Percentiles rank a stretch among this genome's conserved stretches.
phyloP scores from a whole-genome alignment of 768 basidiomycete genomes.

The Candolleomyces eurysporus region DNA sequence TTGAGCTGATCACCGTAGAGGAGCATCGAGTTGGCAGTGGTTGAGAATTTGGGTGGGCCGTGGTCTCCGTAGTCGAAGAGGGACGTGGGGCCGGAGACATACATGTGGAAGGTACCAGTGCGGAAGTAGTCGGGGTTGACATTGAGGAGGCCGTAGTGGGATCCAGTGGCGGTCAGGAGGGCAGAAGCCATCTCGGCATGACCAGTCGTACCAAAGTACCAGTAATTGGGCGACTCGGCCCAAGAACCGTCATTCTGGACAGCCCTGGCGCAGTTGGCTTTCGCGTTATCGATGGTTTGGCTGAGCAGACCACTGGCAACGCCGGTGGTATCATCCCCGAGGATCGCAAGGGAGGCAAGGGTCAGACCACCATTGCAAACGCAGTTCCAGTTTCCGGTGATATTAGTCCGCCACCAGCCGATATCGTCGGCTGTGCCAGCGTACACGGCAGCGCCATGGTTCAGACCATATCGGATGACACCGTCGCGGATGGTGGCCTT shows the following conservation, averaged over 20 bases:
- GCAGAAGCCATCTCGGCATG: constrained; percentile 87
- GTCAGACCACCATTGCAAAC: constrained; percentile 92
- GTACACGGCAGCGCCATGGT: constrained; percentile 57
- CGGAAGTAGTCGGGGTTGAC: constrained; percentile 67
- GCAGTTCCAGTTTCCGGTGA: constrained; percentile 97
- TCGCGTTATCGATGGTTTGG: constrained; percentile 71
- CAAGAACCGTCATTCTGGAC: constrained; percentile 79
- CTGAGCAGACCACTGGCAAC: constrained; percentile 63
- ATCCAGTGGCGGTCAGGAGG: constrained; percentile 83
- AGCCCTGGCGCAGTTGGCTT: constrained; percentile 68
- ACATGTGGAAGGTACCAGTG: constrained; percentile 90
- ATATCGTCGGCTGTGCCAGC: constrained; percentile 31
- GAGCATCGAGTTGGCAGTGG: constrained; percentile 88
- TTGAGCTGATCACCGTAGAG: constrained; percentile 72
- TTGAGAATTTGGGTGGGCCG: constrained; percentile 94
- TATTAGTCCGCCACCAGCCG: constrained; percentile 79
- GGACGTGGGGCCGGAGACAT: constrained; percentile 78
- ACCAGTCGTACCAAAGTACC: constrained; percentile 92
- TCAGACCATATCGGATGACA: constrained; percentile 78
- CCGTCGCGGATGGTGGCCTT: constrained; percentile 64
- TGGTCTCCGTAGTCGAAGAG: constrained; percentile 83
- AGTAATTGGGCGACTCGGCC: constrained; percentile 92
- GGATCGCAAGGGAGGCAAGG: constrained; percentile 85
- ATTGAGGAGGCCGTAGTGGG: constrained; percentile 68
- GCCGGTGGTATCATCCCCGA: constrained; percentile 79